phyloP scores from a whole-genome alignment of 2,329 filamentous ascomycete species.

The Huntiella savannae region DNA sequence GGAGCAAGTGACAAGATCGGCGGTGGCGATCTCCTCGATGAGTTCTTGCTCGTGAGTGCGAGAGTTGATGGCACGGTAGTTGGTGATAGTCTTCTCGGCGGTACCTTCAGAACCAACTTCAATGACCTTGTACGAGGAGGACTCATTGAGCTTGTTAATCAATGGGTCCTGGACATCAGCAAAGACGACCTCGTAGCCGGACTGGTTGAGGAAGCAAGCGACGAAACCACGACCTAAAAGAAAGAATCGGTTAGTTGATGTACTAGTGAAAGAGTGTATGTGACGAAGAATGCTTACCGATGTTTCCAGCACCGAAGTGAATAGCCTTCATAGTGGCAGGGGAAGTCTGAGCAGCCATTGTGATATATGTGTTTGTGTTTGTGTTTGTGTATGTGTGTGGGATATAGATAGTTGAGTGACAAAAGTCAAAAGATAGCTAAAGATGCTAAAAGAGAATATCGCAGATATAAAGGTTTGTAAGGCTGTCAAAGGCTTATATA shows the following conservation, averaged over 20 bases:
- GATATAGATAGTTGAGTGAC: background rate
- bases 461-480: background rate
- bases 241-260: constrained; percentile 3
- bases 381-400: background rate
- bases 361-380: constrained; percentile 15
- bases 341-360: constrained; percentile 10
- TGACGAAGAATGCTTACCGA: constrained; percentile 30
- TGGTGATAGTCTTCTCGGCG: constrained; percentile 64
- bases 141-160: constrained; percentile 59
- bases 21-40: constrained; percentile 66
- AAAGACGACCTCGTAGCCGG: constrained; percentile 89
- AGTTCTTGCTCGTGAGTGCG: constrained; percentile 66
- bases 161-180: constrained; percentile 78
- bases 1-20: constrained; percentile 87
- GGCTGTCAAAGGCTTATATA: background rate
- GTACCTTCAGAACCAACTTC: constrained; percentile 79
- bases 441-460: background rate
- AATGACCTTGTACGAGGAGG: constrained; percentile 70
- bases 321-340: constrained; percentile 43
- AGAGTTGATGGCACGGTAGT: constrained; percentile 95
- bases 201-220: constrained; percentile 82
- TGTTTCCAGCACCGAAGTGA: constrained; percentile 76
- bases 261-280: background rate
- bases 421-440: constrained; percentile 1
- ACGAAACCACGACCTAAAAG: constrained; percentile 53